These are phyloP conservation scores for Warburgia ugandensis DNA, from an alignment of 164 flowering plant species.

Conservation along the genomic window DNA sequence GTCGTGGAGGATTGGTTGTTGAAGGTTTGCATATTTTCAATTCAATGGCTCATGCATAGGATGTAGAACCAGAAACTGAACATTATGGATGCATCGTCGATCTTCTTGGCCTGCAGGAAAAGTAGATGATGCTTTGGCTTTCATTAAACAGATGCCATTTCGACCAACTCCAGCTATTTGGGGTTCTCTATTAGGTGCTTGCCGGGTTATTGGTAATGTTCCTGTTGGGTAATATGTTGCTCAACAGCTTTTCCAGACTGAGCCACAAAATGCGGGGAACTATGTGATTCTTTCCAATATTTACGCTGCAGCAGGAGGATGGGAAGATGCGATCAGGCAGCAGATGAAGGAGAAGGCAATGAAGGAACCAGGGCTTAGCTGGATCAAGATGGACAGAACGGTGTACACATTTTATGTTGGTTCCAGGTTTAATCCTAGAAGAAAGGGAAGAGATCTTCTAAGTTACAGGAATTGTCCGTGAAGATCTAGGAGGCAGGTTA, in stretches of 20 bases:
- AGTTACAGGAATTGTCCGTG: constrained; percentile 6
- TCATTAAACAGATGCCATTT: constrained; percentile 23
- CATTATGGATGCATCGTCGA: constrained; percentile 32
- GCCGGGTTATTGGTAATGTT: constrained; percentile 19
- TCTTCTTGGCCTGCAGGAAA: constrained; percentile 29
- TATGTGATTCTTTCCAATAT: constrained; percentile 29
- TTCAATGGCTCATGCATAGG: constrained; percentile 12
- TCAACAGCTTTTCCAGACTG: constrained; percentile 19
- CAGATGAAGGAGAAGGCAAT: constrained; percentile 21
- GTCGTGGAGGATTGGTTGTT: constrained; percentile 28
- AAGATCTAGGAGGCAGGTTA: constrained; percentile 13
- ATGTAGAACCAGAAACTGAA: constrained; percentile 18
- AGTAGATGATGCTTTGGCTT: constrained; percentile 17
- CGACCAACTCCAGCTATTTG: constrained; percentile 29
- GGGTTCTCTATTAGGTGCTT: constrained; percentile 30
- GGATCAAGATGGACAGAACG: constrained; percentile 18
- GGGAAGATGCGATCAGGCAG: constrained; percentile 27
- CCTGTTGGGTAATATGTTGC: constrained; percentile 25
- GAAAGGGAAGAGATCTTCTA: constrained; percentile 17
- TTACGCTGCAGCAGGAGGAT: constrained; percentile 23
- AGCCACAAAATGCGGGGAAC: constrained; percentile 28
- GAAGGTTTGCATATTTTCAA: constrained; percentile 23
- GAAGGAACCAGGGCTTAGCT: constrained; percentile 29
- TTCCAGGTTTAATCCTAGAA: constrained; percentile 19
- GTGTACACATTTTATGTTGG: constrained; percentile 25